These are phyloP conservation scores for Aspergillus neoniger DNA, from an alignment of 2,329 filamentous ascomycete genomes.

Conservation along the genomic window DNA sequence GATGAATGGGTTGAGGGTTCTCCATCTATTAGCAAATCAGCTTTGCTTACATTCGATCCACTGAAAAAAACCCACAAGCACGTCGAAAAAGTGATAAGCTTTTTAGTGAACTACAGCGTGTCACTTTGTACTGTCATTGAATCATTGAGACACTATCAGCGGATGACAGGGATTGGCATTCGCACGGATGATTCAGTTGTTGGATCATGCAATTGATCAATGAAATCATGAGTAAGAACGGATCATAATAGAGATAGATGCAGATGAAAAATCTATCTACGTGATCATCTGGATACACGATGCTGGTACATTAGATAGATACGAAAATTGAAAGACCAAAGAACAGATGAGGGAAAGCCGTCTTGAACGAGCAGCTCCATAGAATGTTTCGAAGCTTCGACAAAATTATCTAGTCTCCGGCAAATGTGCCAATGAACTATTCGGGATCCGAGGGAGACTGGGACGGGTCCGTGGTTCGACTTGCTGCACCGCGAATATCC, in stretches of 20 bases:
- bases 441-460: background rate
- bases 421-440: background rate
- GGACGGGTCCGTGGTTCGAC: background rate
- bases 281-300: background rate
- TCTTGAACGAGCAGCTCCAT: background rate
- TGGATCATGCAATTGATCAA: background rate
- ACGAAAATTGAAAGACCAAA: too few relatives aligned
- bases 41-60: constrained; percentile 1
- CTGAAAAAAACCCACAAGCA: background rate
- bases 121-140: background rate
- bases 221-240: too few relatives aligned
- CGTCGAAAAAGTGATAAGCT: background rate
- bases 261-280: background rate
- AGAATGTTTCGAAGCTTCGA: background rate
- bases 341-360: too few relatives aligned
- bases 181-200: background rate
- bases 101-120: background rate
- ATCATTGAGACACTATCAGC: background rate
- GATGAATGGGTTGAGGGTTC: background rate
- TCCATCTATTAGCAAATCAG: background rate
- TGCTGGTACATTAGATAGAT: background rate
- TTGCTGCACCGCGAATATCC: background rate
- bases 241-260: too few relatives aligned
- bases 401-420: background rate
- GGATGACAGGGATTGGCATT: too few relatives aligned